Evolutionary conservation across 192 early-diverging fungal species (phyloP).

Genomic region (Haplosporangium gracile): DNA sequence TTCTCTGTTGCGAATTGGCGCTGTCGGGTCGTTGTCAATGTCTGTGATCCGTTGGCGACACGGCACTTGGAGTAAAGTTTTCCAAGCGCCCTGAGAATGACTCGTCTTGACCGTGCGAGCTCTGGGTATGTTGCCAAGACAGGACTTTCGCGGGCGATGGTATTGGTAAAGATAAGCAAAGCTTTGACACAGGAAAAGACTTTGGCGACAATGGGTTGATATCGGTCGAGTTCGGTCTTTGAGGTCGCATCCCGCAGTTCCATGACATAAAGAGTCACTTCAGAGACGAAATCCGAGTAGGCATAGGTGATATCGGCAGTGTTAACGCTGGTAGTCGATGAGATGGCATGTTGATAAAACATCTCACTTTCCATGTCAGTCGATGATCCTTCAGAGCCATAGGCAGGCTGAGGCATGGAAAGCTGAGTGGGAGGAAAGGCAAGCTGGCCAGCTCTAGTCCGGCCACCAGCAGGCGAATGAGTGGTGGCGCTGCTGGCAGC

Average conservation of each 20-base stretch:
- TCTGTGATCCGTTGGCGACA: conserved; percentile 42
- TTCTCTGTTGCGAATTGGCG: conserved; percentile 45
- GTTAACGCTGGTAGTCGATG: conserved; percentile 13
- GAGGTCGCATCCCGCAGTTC: conserved; percentile 33
- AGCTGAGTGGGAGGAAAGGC: conserved; percentile 47
- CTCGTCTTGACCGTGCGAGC: conserved; percentile 23
- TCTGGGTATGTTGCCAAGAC: conserved; percentile 41
- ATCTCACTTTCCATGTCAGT: conserved; percentile 19
- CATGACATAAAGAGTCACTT: conserved; percentile 28
- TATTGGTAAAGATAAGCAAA: conserved; percentile 41
- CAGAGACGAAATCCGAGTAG: conserved; percentile 45
- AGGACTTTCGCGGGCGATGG: conserved; percentile 43
- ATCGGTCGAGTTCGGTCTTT: conserved; percentile 20
- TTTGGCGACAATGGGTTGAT: conserved; percentile 40
- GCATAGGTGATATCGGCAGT: conserved; percentile 13
- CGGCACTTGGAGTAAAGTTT: conserved; percentile 46
- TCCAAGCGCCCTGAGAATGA: conserved; percentile 42
- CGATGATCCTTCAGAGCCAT: conserved; percentile 11
- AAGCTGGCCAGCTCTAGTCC: conserved; percentile 35
- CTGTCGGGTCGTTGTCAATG: conserved; percentile 23
- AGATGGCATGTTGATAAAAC: conserved; percentile 24
- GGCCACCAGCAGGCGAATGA: background rate
- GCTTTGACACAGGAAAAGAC: conserved; percentile 42
- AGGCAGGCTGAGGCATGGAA: conserved; percentile 6
- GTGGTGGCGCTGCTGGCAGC: background rate